These are phyloP conservation scores for Urochloa ruziziensis DNA, from an alignment of 176 grass and related monocot species.

Conservation along the genomic window DNA sequence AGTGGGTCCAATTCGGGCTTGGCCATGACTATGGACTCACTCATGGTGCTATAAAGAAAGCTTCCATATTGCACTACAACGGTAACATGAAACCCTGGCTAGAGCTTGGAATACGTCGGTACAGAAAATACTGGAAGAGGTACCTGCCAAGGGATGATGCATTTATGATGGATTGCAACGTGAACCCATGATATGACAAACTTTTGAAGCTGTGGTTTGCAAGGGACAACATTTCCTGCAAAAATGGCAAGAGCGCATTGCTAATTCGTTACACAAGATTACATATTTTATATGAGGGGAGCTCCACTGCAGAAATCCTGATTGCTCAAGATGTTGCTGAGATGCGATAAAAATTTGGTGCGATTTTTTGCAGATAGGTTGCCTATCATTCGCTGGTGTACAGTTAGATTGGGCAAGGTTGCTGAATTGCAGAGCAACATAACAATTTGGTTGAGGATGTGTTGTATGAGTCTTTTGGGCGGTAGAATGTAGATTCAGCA, in stretches of 20 bases:
- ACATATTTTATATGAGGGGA: background rate
- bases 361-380: background rate
- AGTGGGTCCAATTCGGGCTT: slow-evolving; percentile 53
- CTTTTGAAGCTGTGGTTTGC: background rate
- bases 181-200: slow-evolving; percentile 50
- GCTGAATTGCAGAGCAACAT: background rate
- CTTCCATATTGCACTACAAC: slow-evolving; percentile 61
- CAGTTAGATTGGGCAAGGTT: slow-evolving; percentile 2
- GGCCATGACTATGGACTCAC: slow-evolving; percentile 65
- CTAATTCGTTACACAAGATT: background rate
- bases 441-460: slow-evolving; percentile 11
- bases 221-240: background rate
- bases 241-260: background rate
- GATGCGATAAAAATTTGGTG: background rate
- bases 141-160: slow-evolving; percentile 58
- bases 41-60: slow-evolving; percentile 46
- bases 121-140: slow-evolving; percentile 77
- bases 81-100: slow-evolving; percentile 91
- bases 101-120: slow-evolving; percentile 57
- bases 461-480: slow-evolving; percentile 1
- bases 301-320: background rate
- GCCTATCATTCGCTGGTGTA: background rate
- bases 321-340: slow-evolving; percentile 3
- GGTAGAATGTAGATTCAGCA: slow-evolving; percentile 8
- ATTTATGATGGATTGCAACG: slow-evolving; percentile 73